Evolutionary conservation across 768 basidiomycete species (phyloP), one percentile per base, ranked within the genome.

Genomic region (Pleurotus tuber-regium): DNA sequence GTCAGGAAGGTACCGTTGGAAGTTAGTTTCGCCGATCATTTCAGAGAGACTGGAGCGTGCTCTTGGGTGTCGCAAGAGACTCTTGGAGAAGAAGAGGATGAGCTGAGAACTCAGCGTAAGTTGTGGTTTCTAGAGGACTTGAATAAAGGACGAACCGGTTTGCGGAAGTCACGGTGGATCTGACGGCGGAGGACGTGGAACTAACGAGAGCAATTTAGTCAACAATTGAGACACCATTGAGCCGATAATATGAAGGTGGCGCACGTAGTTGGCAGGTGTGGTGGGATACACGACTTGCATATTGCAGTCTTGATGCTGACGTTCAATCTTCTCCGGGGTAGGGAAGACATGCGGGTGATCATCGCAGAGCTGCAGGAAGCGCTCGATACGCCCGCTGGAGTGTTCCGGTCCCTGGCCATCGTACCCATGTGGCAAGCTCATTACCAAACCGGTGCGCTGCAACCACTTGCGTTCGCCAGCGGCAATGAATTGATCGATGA

Each of bases 381-480:
- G 82, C 70, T 99, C 96, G 39, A 98, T 79, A 50, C 97, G 79
- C 44, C 89, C 96, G 60, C 92, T 95, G 16, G 95, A 98, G 72
- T 99, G 96, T 67, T 99, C 96, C 1, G 96, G 97, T 26, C 96
- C 96, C 65, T 99, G 96, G 14, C 96, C 96, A 68, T 99, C 96
- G 71, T 93, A 99, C 28, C 96, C 97, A 65, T 98, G 97, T 6
- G 93, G 94, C 48, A 97, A 70, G 61, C 69, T 89, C 73, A 98
- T 78, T 30, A 95, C 92, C 55, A 98, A 66, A 21, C 96, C 96
- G 30, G 84, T 88, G 53, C 96, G 84, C 70, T 98, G 96, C 38
- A 98, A 65, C 96, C 96, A 99, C 68, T 99, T 99, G 57, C 94
- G 78, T 71, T 99, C 96, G 33, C 97, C 96, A 21, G 96, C 87